Evolutionary conservation across 169 alveolate species (phyloP), one percentile per base, ranked within the genome.

Genomic region (Cryptosporidium tyzzeri): DNA sequence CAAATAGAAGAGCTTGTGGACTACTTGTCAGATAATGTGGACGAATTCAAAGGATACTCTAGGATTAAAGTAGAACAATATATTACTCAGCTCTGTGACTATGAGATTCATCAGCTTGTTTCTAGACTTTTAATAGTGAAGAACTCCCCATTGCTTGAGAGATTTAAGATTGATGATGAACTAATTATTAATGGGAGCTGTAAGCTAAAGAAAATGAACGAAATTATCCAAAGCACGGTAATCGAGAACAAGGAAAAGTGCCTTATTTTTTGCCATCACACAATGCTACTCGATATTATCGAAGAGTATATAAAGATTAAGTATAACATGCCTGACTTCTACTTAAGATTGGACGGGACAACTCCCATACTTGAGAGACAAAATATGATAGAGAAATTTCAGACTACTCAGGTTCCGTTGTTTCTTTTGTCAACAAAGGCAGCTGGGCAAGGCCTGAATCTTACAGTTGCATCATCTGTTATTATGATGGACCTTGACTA

Each of bases 391-490:
- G 93, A 92, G 85, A 71, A 86, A 71, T 85, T 97, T 95, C 93
- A 94, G 86, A 84, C 35, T 92, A 70, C 93, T 84, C 69, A 93
- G 94, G 94, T 96, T 68, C 93, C 96, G 73, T 94, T 98, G n/a
- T 95, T 98, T 91, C 94, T 98, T 8, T 94, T 98, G 29, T 96
- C 99, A 45, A 98, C 99, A 3, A 96, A 99, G 84, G 99, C 99
- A 1, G 99, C 99, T 0, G 99, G 99, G 1, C 96, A 95, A n/a
- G 99, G 99, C 12, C 95, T 98, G 26, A 98, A 98, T 93, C 95
- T 98, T 26, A 95, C 98, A 71, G 96, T 98, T 3, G 99, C 99
- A n/a, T 98, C 97, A 75, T 96, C 99, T 9, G 99, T 98, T 16
- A 96, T 98, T 8, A 96, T 98, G 71, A 96, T 96, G 97, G 98